Percentiles rank a stretch among this genome's conserved stretches.
Conservation (phyloP, 2,329 filamentous ascomycete species). For the Diaporthe sp. region DNA sequence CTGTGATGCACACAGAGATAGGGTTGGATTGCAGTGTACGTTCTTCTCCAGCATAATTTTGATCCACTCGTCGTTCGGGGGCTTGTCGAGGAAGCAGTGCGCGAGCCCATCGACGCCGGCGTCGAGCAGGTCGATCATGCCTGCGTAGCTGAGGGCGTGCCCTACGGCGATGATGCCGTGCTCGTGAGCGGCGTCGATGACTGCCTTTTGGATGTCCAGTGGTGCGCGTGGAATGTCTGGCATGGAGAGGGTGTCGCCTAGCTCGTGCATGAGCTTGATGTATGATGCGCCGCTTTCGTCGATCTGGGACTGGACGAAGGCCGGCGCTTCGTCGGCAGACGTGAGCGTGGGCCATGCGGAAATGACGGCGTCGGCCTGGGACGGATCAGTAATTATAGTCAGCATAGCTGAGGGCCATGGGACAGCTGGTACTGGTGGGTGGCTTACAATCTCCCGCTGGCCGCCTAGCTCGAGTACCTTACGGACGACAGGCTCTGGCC, state of each 20-base stretch:
- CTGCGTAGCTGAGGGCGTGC: neutral
- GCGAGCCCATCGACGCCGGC: slow-evolving; percentile 3
- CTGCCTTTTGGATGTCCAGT: neutral
- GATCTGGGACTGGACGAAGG: slow-evolving; percentile 17
- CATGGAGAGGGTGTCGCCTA: slow-evolving; percentile 8
- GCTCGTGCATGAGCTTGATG: slow-evolving; percentile 19
- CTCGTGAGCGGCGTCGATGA: neutral
- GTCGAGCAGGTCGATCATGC: neutral
- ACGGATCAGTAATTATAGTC: neutral
- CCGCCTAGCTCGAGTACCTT: neutral
- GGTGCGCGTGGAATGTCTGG: neutral
- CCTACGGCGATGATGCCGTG: neutral
- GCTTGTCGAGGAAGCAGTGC: neutral
- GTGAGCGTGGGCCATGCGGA: neutral
- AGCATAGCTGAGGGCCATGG: fast-evolving
- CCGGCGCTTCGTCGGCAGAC: neutral
- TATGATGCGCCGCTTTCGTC: slow-evolving; percentile 3
- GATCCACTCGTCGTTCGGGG: neutral
- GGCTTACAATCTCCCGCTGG: neutral
- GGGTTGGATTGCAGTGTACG: neutral
- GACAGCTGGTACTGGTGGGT: neutral
- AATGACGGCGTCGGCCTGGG: neutral
- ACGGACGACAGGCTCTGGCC: neutral
- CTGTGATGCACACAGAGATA: neutral
- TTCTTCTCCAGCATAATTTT: neutral